Percentiles rank a stretch among this genome's conserved stretches.
Conservation (phyloP, 768 basidiomycete genomes). For the Amanita polypyramis region DNA sequence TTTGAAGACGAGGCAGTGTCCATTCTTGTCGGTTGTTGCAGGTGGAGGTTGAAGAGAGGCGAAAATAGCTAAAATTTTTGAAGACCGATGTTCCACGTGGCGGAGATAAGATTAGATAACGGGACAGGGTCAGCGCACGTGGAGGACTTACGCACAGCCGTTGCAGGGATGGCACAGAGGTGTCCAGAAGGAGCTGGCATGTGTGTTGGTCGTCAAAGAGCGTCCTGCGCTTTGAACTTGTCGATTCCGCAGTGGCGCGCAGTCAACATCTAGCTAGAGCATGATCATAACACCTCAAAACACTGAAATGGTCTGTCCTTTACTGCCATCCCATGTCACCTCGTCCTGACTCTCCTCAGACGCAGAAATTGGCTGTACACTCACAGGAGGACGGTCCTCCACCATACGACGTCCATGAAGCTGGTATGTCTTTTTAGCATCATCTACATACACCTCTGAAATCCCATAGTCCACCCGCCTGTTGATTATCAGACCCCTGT, state of each 20-base stretch:
- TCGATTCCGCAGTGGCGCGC: neutral
- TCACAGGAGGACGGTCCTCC: neutral
- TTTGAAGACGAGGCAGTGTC: neutral
- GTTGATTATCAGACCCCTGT: neutral
- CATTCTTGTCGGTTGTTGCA: neutral
- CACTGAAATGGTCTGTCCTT: neutral
- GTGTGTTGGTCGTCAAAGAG: neutral
- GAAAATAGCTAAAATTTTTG: neutral
- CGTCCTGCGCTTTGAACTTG: neutral
- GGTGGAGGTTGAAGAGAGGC: too few species aligned
- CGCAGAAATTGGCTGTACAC: neutral
- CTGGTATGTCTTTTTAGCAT: neutral
- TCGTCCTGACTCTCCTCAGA: neutral
- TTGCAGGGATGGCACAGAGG: too few species aligned
- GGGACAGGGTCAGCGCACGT: neutral
- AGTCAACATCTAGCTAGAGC: neutral
- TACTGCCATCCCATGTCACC: neutral
- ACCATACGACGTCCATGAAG: neutral
- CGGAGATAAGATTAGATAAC: slow-evolving; percentile 2
- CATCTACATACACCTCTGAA: neutral
- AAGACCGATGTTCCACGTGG: neutral
- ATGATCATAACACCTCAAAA: neutral
- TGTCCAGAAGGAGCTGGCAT: neutral
- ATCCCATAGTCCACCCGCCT: neutral
- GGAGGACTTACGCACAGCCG: too few species aligned